Base-by-base conservation (phyloP, 177 flowering plant genomes). In the Vitis hybrid region DNA sequence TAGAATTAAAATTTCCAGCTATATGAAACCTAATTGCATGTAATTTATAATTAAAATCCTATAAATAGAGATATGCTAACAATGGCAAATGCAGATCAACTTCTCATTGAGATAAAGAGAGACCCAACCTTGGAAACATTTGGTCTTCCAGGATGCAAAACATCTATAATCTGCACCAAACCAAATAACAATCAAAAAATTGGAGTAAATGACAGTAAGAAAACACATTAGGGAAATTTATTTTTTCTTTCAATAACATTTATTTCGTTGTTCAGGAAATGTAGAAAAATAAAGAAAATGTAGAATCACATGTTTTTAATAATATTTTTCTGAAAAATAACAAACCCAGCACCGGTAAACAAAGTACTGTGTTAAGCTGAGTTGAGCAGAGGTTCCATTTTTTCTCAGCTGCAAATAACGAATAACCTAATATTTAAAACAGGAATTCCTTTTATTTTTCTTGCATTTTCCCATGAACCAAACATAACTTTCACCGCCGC, bases 61-160 rank as follows among this genome's bases (percentile, higher is more conserved):
- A 39, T 39, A 39, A 39, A 39, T 39, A 39, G 7, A 6, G 48
- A 39, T 39, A 39, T 39, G 7, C 9, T 39, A 15, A 18, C 12
- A 51, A 19, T 2, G 45, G 32, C 3, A 0, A 60, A 45, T 14
- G 55, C 9, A 11, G 49, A 19, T 6, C 18, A 15, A 63, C 21
- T 68, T 69, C 12, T 62, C 45, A 18, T 8, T 7, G 1, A 62
- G 11, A 26, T 17, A 62, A 67, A 11, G 17, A 55, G 57, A 70
- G 18, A 19, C 23, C 11, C 10, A 6, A 67, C 92, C 89, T 88
- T 90, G 11, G 95, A 84, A 32, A 90, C 93, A 77, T 90, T 90
- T 2, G 93, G 69, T 56, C 88, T 78, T 59, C 93, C 95, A 1
- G 91, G 95, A 72, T 90, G 92, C 56, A 90, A 80, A 62, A 90